Evolutionary conservation across 2,329 filamentous ascomycete species (phyloP), one percentile per base, ranked within the genome.

Genomic region (Didymella segeticola): DNA sequence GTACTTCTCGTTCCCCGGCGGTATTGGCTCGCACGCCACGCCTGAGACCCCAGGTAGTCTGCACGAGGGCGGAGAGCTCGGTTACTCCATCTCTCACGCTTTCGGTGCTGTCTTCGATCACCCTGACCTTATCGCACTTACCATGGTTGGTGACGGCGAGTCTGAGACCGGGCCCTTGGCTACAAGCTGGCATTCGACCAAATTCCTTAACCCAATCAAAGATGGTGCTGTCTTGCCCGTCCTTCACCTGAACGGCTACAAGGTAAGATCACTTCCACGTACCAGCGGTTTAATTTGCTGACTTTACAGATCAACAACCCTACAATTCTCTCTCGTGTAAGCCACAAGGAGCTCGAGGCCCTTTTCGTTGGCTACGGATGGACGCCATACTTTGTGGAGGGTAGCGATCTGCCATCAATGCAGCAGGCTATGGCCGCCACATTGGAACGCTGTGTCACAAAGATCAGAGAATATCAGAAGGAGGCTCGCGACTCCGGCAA

Each of bases 341-440:
- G 84, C 36, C 88, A 91, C 70, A 84, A 89, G 57, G 89, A 93
- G 75, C 80, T 93, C 5, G 82, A 86, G 62, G 78, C 81, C 20
- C 79, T 93, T 15, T 89, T 93, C 73, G 60, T 83, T 34, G 89
- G 89, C 25, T 92, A 91, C 66, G 89, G 89, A 61, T 93, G 88
- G 86, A 84, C 86, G 42, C 89, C 89, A 8, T 91, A 91, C 74
- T 91, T 92, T 64, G 89, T 93, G 41, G 89, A 92, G 68, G 89
- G 89, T 42, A 85, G 86, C 58, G 89, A 93, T 47, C 68, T 89
- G 23, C 82, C 89, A 27, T 83, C 82, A 38, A 92, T 93, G 89
- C 88, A 92, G 68, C 89, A 92, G 72, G 89, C 89, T 51, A 92
- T 92, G 89, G 89, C 89, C 11, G 83, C 84, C 36, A 92, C 89